Evolutionary conservation across 2,329 filamentous ascomycete species (phyloP).

Genomic region (Colletotrichum godetiae): DNA sequence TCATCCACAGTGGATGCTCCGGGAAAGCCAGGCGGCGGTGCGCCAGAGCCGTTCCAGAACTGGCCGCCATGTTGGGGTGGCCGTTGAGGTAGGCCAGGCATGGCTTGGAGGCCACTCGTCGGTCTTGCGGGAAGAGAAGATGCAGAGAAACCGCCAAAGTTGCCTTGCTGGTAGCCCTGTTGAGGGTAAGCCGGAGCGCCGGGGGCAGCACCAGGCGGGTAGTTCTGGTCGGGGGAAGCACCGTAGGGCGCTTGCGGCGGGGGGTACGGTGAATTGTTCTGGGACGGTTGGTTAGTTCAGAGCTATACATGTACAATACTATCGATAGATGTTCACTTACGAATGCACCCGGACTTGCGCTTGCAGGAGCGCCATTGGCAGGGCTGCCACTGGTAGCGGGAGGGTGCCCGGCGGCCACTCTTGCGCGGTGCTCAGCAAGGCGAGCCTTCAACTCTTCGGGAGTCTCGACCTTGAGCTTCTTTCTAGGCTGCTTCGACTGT

Average conservation of each 20-base stretch:
- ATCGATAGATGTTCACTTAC: slow-evolving; percentile 58
- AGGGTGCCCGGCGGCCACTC: slow-evolving; percentile 69
- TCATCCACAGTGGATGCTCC: slow-evolving; percentile 33
- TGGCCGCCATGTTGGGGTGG: slow-evolving; percentile 53
- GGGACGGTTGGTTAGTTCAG: slow-evolving; percentile 36
- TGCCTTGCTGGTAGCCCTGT: slow-evolving; percentile 22
- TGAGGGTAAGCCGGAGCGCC: slow-evolving; percentile 37
- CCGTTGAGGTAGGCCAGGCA: slow-evolving; percentile 57
- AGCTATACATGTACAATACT: background rate
- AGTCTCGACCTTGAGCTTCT: slow-evolving; percentile 80
- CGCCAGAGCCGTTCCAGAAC: slow-evolving; percentile 41
- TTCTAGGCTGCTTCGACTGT: slow-evolving; percentile 72
- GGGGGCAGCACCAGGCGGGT: slow-evolving; percentile 41
- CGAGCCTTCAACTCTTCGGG: slow-evolving; percentile 83
- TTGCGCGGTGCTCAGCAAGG: slow-evolving; percentile 80
- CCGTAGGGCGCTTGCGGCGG: slow-evolving; percentile 48
- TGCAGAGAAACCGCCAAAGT: slow-evolving; percentile 46
- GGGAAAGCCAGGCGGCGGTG: slow-evolving; percentile 50
- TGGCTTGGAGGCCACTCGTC: slow-evolving; percentile 50
- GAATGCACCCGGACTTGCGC: slow-evolving; percentile 64
- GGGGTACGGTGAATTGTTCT: slow-evolving; percentile 53
- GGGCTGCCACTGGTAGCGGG: slow-evolving; percentile 63
- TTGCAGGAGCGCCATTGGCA: slow-evolving; percentile 45
- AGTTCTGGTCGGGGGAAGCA: slow-evolving; percentile 46
- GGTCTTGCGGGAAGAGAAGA: slow-evolving; percentile 60